Percentiles rank a stretch among this genome's conserved stretches.
These are phyloP conservation scores for Smallanthus sonchifolius DNA, from an alignment of 129 eudicot species.

Conservation along the genomic window DNA sequence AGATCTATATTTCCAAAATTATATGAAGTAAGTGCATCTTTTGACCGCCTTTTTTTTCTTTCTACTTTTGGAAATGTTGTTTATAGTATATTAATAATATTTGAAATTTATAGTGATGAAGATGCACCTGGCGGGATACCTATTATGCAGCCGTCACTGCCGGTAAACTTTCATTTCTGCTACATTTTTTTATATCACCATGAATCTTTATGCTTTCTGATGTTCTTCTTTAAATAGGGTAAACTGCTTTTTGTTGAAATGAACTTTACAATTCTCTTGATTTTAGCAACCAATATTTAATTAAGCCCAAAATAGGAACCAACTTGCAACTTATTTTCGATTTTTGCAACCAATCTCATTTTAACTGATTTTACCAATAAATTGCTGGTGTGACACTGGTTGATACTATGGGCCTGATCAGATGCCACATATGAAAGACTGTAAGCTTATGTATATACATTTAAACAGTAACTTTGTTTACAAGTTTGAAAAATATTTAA, in stretches of 20 bases:
- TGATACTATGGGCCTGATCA: background rate
- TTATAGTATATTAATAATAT: background rate
- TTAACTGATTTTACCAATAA: background rate
- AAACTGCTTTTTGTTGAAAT: background rate
- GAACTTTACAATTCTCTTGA: background rate
- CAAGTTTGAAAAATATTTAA: background rate
- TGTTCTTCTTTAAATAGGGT: background rate
- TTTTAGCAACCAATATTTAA: background rate
- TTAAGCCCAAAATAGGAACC: background rate
- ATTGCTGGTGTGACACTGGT: background rate
- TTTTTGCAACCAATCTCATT: background rate
- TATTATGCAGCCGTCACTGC: constrained; percentile 69
- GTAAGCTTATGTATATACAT: background rate
- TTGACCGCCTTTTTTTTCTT: background rate
- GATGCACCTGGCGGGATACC: constrained; percentile 93
- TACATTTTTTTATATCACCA: background rate
- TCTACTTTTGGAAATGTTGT: background rate
- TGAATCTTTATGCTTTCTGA: constrained; percentile 3
- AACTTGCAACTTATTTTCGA: background rate
- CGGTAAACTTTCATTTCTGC: constrained; percentile 37
- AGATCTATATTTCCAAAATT: constrained; percentile 87
- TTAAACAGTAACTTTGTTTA: background rate
- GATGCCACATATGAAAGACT: background rate
- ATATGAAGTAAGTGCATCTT: constrained; percentile 65
- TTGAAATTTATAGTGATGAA: constrained; percentile 54